Percentiles rank a stretch among this genome's conserved stretches.
These are phyloP conservation scores for Hygrophoropsis aurantiaca DNA, from an alignment of 768 basidiomycete species.

Conservation along the genomic window DNA sequence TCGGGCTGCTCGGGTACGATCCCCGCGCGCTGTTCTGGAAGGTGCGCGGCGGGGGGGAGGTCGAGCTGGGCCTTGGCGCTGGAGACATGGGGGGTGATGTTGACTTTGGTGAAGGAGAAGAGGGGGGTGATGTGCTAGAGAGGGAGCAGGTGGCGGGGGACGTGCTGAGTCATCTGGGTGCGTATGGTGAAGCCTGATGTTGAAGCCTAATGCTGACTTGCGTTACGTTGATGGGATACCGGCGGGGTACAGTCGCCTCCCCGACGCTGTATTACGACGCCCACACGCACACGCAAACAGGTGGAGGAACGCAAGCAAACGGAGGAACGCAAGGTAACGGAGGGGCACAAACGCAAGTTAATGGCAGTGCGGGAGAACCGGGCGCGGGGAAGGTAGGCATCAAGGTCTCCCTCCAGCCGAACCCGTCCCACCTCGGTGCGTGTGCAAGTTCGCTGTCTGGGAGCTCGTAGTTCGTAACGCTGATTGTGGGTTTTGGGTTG, in stretches of 20 bases:
- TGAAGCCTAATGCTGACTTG: too few species aligned
- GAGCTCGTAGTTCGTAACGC: too few species aligned
- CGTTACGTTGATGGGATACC: not conserved
- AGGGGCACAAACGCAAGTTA: too few species aligned
- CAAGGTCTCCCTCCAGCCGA: constrained; percentile 77
- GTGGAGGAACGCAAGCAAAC: too few species aligned
- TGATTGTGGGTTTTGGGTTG: too few species aligned
- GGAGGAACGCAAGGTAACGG: too few species aligned
- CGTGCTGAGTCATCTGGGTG: constrained; percentile 83
- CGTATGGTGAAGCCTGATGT: constrained; percentile 16
- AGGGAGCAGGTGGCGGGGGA: constrained; percentile 81
- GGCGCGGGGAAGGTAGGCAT: constrained; percentile 45
- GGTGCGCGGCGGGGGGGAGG: constrained; percentile 76
- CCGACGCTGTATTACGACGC: constrained; percentile 62
- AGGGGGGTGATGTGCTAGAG: too few species aligned
- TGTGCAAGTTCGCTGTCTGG: too few species aligned
- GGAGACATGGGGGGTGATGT: too few species aligned
- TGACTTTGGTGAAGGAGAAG: too few species aligned
- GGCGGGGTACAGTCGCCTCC: constrained; percentile 52
- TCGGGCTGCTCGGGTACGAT: constrained; percentile 68
- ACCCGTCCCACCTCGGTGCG: constrained; percentile 74
- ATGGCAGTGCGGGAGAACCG: constrained; percentile 42
- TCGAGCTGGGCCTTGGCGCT: constrained; percentile 57
- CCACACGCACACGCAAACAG: too few species aligned
- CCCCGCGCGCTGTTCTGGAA: constrained; percentile 80